phyloP scores from a whole-genome alignment of 1,284 basidiomycete species.

The Austroboletus rostrupii region DNA sequence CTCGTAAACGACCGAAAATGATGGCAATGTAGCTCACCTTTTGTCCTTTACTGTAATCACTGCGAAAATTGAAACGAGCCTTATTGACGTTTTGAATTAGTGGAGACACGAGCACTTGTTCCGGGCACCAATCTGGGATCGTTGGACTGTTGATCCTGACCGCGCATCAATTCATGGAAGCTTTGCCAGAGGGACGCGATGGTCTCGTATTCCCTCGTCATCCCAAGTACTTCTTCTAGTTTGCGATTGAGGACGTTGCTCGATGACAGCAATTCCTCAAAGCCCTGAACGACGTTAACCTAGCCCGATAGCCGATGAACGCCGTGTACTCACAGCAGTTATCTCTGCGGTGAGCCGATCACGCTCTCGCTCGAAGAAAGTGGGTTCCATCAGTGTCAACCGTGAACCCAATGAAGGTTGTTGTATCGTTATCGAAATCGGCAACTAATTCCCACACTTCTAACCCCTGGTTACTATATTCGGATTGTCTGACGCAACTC shows the following conservation, averaged over 20 bases:
- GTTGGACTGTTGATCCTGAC: conserved; percentile 37
- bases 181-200: conserved; percentile 85
- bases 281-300: conserved; percentile 54
- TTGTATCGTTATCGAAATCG: too few species aligned
- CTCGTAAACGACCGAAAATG: conserved; percentile 34
- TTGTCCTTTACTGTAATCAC: conserved; percentile 13
- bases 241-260: conserved; percentile 89
- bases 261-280: conserved; percentile 83
- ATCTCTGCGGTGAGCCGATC: conserved; percentile 71
- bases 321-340: conserved; percentile 48
- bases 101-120: conserved; percentile 62
- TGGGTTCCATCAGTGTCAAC: conserved; percentile 44
- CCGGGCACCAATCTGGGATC: conserved; percentile 45
- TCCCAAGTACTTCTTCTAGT: conserved; percentile 86
- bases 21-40: conserved; percentile 22
- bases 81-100: conserved; percentile 21
- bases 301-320: not conserved
- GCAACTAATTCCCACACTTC: too few species aligned
- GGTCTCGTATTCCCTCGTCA: conserved; percentile 90
- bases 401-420: too few species aligned
- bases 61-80: conserved; percentile 7
- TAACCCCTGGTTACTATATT: too few species aligned
- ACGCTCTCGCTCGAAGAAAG: conserved; percentile 77
- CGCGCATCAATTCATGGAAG: conserved; percentile 76
- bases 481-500: too few species aligned